phyloP scores from a whole-genome alignment of 495 filamentous ascomycete genomes.

The Venustampulla echinocandica region DNA sequence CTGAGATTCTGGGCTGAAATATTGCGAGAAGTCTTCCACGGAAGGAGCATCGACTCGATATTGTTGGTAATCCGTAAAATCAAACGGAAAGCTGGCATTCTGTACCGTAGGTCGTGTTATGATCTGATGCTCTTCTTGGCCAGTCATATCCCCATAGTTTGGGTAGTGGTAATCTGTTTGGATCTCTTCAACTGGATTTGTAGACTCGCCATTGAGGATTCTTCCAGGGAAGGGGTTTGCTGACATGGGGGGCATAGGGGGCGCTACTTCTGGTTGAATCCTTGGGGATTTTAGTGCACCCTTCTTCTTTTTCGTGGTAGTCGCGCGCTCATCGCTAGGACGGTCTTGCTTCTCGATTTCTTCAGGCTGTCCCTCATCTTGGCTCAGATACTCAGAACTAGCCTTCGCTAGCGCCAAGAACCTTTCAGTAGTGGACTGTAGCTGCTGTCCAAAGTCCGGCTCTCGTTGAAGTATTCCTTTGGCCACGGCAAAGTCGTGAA shows the following conservation, averaged over 20 bases:
- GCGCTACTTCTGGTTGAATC: constrained; percentile 2
- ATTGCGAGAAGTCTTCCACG: constrained; percentile 16
- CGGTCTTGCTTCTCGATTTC: neutral
- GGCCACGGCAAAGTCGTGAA: constrained; percentile 51
- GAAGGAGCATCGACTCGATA: constrained; percentile 20
- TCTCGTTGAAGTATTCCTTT: constrained; percentile 40
- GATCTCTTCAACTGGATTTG: constrained; percentile 13
- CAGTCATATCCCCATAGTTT: constrained; percentile 6
- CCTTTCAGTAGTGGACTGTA: constrained; percentile 34
- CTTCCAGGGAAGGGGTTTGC: constrained; percentile 8
- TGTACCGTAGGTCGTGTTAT: constrained; percentile 21
- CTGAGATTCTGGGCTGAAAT: constrained; percentile 8
- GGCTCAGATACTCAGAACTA: constrained; percentile 22
- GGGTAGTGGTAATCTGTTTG: constrained; percentile 5
- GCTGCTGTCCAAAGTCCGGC: constrained; percentile 42
- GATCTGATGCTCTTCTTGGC: constrained; percentile 17
- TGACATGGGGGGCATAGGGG: neutral
- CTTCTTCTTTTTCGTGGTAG: neutral
- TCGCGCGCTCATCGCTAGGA: constrained; percentile 4
- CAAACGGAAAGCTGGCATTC: constrained; percentile 25
- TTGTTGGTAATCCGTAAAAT: constrained; percentile 17
- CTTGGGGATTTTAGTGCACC: neutral
- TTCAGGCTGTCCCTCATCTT: constrained; percentile 25
- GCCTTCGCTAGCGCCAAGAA: constrained; percentile 36
- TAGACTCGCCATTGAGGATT: constrained; percentile 1